Evolutionary conservation across 805 yeast genomes (phyloP).

Genomic region (Metschnikowia kunwiensis): DNA sequence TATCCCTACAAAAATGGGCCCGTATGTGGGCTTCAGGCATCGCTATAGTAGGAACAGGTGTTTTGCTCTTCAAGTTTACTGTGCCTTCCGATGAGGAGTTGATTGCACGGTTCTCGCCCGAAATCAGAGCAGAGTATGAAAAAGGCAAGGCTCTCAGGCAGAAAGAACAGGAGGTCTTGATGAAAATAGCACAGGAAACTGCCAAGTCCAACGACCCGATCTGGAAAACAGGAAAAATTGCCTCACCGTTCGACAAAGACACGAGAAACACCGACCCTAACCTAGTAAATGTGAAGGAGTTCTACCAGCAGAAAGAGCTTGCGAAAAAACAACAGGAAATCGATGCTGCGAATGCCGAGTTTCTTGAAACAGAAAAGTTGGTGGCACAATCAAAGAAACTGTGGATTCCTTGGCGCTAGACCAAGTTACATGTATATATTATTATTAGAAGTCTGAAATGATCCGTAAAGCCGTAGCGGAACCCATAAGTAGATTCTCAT

Average conservation of each 20-base stretch:
- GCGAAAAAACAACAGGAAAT: conserved; percentile 35
- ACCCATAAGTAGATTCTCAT: too few species aligned
- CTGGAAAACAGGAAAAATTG: conserved; percentile 74
- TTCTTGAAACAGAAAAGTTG: conserved; percentile 18
- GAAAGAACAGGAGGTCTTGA: conserved; percentile 65
- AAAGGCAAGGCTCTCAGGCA: conserved; percentile 57
- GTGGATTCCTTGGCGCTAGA: conserved; percentile 21
- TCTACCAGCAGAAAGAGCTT: conserved; percentile 48
- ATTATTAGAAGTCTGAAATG: too few species aligned
- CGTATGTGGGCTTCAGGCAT: conserved; percentile 58
- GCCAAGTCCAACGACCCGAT: conserved; percentile 71
- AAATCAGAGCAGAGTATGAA: conserved; percentile 72
- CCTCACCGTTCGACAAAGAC: conserved; percentile 63
- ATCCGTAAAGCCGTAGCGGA: too few species aligned
- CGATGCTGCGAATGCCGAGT: conserved; percentile 15
- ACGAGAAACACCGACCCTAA: conserved; percentile 34
- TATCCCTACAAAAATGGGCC: conserved; percentile 56
- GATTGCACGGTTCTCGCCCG: conserved; percentile 74
- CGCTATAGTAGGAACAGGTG: conserved; percentile 72
- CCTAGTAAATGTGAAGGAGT: conserved; percentile 42
- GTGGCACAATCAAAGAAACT: conserved; percentile 23
- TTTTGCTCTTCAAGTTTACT: conserved; percentile 63
- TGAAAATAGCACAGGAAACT: conserved; percentile 62
- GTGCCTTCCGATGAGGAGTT: conserved; percentile 85
- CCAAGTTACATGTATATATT: neutral